phyloP scores from a whole-genome alignment of 805 yeast genomes.

The Barnettozyma sp. region DNA sequence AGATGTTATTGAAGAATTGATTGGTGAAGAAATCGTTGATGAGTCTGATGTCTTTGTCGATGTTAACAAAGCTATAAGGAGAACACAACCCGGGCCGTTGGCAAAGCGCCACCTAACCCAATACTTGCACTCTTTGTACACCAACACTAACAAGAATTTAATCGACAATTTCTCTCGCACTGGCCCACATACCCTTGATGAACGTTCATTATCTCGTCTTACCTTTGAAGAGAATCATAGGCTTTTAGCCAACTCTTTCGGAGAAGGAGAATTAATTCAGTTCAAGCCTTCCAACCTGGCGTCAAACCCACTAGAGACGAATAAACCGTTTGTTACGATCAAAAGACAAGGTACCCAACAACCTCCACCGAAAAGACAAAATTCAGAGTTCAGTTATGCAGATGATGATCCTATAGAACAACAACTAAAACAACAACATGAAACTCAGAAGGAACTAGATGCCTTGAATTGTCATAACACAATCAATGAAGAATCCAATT shows the following conservation, averaged over 20 bases:
- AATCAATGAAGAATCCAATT: constrained; percentile 1
- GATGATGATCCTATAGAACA: constrained; percentile 15
- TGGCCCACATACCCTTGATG: not conserved
- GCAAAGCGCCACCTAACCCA: constrained; percentile 62
- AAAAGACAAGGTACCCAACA: constrained; percentile 42
- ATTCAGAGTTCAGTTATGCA: constrained; percentile 14
- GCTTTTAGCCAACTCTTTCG: constrained; percentile 2
- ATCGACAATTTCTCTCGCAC: constrained; percentile 24
- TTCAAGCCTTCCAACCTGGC: constrained; percentile 49
- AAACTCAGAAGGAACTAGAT: constrained; percentile 5
- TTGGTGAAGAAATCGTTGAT: constrained; percentile 96
- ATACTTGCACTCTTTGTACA: constrained; percentile 57
- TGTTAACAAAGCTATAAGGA: constrained; percentile 78
- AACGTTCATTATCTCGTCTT: not conserved
- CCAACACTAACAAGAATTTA: constrained; percentile 37
- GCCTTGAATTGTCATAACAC: not conserved
- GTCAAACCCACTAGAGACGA: constrained; percentile 59
- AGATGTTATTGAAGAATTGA: constrained; percentile 96
- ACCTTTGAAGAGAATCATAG: constrained; percentile 1
- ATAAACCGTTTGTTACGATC: constrained; percentile 59
- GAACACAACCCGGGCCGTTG: constrained; percentile 69
- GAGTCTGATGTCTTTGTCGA: constrained; percentile 93
- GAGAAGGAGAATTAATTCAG: constrained; percentile 12
- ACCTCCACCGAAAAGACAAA: constrained; percentile 8
- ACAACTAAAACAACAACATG: constrained; percentile 8